Conservation (phyloP, 2,329 filamentous ascomycete genomes). For the Sporothrix schenckii region DNA sequence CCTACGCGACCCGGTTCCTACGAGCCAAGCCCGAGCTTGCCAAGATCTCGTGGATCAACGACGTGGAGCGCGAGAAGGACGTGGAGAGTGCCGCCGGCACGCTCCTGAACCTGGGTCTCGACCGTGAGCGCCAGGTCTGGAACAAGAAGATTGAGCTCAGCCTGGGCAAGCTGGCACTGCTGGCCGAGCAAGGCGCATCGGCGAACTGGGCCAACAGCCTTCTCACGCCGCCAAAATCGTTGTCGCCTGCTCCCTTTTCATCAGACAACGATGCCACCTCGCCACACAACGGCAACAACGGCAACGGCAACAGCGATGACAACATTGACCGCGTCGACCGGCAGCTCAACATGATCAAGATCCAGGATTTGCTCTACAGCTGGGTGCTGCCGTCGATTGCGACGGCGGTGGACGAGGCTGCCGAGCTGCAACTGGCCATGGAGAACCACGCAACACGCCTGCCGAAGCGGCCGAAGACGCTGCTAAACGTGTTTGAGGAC, state of each 20-base stretch:
- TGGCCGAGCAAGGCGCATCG: conserved; percentile 60
- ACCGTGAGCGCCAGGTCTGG: conserved; percentile 80
- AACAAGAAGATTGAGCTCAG: conserved; percentile 92
- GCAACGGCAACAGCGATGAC: conserved; percentile 30
- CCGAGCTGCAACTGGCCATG: conserved; percentile 75
- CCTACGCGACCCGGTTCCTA: conserved; percentile 78
- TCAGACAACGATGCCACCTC: background rate
- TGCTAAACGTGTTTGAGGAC: conserved; percentile 72
- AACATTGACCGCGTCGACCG: conserved; percentile 60
- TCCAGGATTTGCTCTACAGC: conserved; percentile 79
- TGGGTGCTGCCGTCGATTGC: conserved; percentile 69
- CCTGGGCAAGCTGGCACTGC: conserved; percentile 76
- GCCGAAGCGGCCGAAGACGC: conserved; percentile 63
- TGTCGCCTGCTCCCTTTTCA: conserved; percentile 9
- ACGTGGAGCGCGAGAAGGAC: conserved; percentile 75
- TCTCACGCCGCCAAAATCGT: conserved; percentile 16
- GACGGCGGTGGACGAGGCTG: conserved; percentile 76
- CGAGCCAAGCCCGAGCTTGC: conserved; percentile 70
- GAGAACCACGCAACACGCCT: conserved; percentile 63
- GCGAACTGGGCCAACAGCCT: conserved; percentile 36
- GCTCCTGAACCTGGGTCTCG: conserved; percentile 69
- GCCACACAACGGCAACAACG: background rate
- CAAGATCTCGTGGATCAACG: conserved; percentile 93
- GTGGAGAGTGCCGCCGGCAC: conserved; percentile 72
- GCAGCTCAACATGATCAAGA: conserved; percentile 68